Evolutionary conservation across 257 asterid genomes (phyloP), one percentile per base, ranked within the genome.

Genomic region (Ehretia macrophylla): DNA sequence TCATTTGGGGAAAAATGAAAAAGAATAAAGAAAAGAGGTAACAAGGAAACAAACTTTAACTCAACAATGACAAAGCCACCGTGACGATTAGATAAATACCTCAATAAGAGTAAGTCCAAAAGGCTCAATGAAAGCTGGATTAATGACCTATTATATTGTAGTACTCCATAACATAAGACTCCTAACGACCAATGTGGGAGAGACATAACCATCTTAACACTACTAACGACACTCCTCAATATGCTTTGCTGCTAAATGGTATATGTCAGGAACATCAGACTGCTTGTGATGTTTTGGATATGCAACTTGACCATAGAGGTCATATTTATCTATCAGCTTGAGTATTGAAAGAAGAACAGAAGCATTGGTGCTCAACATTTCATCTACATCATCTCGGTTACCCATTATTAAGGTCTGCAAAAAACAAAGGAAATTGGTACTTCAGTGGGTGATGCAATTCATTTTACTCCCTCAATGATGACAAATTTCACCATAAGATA

Each of bases 221-320:
- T n/a, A n/a, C n/a, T n/a, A n/a, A n/a, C n/a, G n/a, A n/a, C n/a
- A n/a, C n/a, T n/a, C n/a, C n/a, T n/a, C n/a, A n/a, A 51, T 5
- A 21, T 19, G 56, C 75, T 89, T 93, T 60, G 99, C 99, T n/a
- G 97, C 96, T 57, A 93, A 82, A 50, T 96, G 99, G 62, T 93
- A 89, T 46, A 93, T 89, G 48, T 86, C 97, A 71, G 99, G 99
- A 66, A 93, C 99, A 48, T 81, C 99, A 51, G 71, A 66, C 76
- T 93, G 99, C 80, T 81, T 93, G 85, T 93, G 99, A 83, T 93
- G 99, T 69, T 93, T 93, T 17, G 99, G 99, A 70, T 86, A 93
- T 61, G 99, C 99, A 79, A 93, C 97, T 81, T 86, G 97, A 60
- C 99, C 99, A 77, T 93, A 93, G 54, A 93, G 97, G 79, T 93